Conservation (phyloP, 2,329 filamentous ascomycete species). For the Epichloe aotearoae region DNA sequence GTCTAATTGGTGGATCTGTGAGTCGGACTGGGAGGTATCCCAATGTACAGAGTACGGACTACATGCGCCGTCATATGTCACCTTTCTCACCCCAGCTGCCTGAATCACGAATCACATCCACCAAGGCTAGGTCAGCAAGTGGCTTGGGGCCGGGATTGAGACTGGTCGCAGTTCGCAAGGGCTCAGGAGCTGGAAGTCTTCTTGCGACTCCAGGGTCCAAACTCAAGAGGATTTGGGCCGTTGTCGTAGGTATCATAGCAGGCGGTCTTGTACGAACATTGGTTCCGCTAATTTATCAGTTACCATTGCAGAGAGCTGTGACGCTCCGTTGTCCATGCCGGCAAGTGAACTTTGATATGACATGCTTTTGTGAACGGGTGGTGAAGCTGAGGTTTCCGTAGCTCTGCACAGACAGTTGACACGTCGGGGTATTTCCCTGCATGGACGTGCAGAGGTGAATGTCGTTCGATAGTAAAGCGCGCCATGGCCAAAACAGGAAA, state of each 20-base stretch:
- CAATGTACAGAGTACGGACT: conserved; percentile 5
- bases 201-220: too few species aligned
- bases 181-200: too few species aligned
- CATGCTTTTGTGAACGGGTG: too few species aligned
- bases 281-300: too few species aligned
- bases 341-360: background rate
- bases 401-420: background rate
- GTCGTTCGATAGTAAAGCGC: background rate
- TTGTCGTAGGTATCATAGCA: too few species aligned
- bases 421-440: background rate
- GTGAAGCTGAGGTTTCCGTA: background rate
- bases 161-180: too few species aligned
- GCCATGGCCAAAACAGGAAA: conserved; percentile 1
- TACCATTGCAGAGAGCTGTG: too few species aligned
- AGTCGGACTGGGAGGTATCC: conserved; percentile 7
- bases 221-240: too few species aligned
- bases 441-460: background rate
- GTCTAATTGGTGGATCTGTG: conserved; percentile 1
- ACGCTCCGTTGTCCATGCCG: too few species aligned
- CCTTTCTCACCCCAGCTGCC: conserved; percentile 6
- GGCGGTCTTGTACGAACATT: too few species aligned
- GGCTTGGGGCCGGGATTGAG: conserved; percentile 9
- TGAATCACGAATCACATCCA: conserved; percentile 7
- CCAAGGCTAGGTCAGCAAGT: conserved; percentile 11
- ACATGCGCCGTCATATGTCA: conserved; percentile 9